These are phyloP conservation scores for Solanum dulcamara DNA, from an alignment of 257 asterid genomes.

Conservation along the genomic window DNA sequence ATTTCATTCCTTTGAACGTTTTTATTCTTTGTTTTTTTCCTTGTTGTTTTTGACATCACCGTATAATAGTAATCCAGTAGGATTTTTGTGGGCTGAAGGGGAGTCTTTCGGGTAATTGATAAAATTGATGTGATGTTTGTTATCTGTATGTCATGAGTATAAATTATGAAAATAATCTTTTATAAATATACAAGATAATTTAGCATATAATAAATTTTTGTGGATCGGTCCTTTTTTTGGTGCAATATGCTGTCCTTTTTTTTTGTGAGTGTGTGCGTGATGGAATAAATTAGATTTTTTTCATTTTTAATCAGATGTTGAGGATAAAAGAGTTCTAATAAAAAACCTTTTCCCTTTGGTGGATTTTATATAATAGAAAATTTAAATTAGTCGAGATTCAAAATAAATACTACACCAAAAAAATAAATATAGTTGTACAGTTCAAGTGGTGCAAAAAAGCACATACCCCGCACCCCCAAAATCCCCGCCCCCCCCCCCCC, in stretches of 20 bases:
- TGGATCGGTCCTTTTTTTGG: too few relatives aligned
- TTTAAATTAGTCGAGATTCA: neutral
- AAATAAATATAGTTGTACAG: neutral
- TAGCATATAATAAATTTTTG: too few relatives aligned
- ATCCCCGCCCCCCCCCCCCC: neutral
- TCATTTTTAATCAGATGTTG: too few relatives aligned
- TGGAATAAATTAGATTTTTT: too few relatives aligned
- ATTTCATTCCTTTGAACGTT: neutral
- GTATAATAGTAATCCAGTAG: accelerated
- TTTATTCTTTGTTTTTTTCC: neutral
- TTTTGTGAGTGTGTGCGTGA: too few relatives aligned
- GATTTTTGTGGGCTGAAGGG: accelerated
- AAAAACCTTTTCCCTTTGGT: neutral
- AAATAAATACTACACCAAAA: neutral
- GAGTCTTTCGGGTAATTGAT: too few relatives aligned
- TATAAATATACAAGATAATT: too few relatives aligned
- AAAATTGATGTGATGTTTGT: too few relatives aligned
- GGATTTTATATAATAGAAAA: neutral
- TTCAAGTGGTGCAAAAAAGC: conserved; percentile 52
- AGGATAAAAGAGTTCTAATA: too few relatives aligned
- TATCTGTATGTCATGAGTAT: too few relatives aligned
- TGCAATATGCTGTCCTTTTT: too few relatives aligned
- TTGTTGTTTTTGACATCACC: neutral
- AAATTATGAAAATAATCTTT: too few relatives aligned
- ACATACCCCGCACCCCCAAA: neutral